Base-by-base conservation (phyloP, 352 stramenopile species). In the Thalassiosira mediterranea region DNA sequence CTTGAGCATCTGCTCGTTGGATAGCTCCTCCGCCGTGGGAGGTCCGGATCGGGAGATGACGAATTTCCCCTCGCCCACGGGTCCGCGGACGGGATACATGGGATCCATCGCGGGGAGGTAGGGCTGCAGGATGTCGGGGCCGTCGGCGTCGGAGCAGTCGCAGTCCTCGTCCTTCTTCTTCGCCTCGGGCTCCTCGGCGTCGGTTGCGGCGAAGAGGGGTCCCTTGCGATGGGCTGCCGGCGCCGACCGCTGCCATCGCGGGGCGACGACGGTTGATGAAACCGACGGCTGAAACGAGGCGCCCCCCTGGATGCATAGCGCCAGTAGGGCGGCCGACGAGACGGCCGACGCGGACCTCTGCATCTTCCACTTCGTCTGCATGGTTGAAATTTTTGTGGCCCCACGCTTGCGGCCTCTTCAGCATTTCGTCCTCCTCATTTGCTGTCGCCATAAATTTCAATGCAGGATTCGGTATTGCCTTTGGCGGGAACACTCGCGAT, bases 1-100 rank as follows among this genome's bases (percentile, higher is more conserved):
- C 53, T 78, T 63, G 0, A 89, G 62, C 47, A 93, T 81, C 72
- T 93, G 83, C 42, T 90, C 84, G 61, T 91, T 90, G 8, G 71
- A 72, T n/a, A 93, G 58, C 81, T 93, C 87, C 48, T 88, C 72
- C n/a, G 52, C n/a, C 0, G 61, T 83, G 13, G 87, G 87, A 32
- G 59, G 76, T 29, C 87, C 87, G 40, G 11, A 42, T 46, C 86
- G 74, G 21, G 66, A 79, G 26, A 92, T 28, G 4, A 88, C 34
- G 63, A 92, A 92, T 25, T 81, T 65, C n/a, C 59, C 74, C 32
- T 79, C 26, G 3, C 80, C 80, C 23, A 92, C 65, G 26, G 79
- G 72, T 46, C 80, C 86, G 8, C 11, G 40, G 15, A 58, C 40
- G 7, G 44, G 60, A 47, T 90, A 92, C 29, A 70, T 75, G 0